Base-by-base conservation (phyloP, 768 basidiomycete genomes). In the Lentinula sp. region DNA sequence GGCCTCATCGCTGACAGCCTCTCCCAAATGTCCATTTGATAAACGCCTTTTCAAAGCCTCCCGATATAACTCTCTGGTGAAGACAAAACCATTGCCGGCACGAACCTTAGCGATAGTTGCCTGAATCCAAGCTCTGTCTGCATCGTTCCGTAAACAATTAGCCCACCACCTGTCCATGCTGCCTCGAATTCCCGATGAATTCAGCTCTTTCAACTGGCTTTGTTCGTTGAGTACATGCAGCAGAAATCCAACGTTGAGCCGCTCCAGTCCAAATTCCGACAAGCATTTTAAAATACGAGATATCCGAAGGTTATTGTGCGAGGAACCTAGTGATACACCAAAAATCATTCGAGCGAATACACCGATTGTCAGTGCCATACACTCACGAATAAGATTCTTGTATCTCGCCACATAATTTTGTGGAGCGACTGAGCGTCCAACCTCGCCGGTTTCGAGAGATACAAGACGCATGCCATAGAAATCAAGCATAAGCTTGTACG, bases 151-250 rank as follows among this genome's bases (percentile, higher is more conserved):
- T 55, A 89, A 73, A 68, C 88, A 91, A 66, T 87, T 87, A 18
- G 84, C 83, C 89, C 89, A 90, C 85, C 87, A 91, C 60, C 77
- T 74, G 63, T 89, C 89, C 87, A 90, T 90, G 69, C 89, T 90
- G 64, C 73, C 71, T 53, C 71, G 69, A 53, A 90, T 73, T 10
- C 72, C 71, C 9, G 66, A 65, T n/a, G 80, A 74, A 66, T 82
- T 76, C 46, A 91, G 76, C 66, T 79, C 72, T 35, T 75, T 73
- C 20, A 75, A 68, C 68, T 87, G 83, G 66, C 85, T 87, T 68
- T 90, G 89, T 67, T 90, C 86, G 65, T 76, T 81, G 32, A 91
- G 77, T 62, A 90, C 77, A 67, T 88, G 85, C 48, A 91, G 76
- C 48, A 91, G 67, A 65, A 90, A 88, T 0, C 85, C 87, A 13